Conservation (phyloP, 2,329 filamentous ascomycete species). For the Calonectria hongkongensis region DNA sequence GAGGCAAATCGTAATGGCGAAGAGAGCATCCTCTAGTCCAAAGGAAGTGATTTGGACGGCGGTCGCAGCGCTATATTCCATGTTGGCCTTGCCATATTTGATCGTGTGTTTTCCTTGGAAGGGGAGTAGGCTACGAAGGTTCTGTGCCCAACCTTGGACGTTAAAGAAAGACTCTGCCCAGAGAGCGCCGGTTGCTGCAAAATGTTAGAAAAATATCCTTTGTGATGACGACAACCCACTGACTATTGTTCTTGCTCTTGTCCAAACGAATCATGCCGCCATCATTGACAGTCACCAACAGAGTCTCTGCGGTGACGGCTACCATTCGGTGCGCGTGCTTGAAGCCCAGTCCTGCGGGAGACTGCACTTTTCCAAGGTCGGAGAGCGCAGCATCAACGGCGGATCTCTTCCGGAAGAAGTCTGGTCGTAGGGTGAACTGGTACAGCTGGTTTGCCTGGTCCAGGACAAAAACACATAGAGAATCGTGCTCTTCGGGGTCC, state of each 20-base stretch:
- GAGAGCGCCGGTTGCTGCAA: slow-evolving; percentile 53
- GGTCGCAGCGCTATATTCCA: slow-evolving; percentile 81
- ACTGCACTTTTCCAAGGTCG: slow-evolving; percentile 84
- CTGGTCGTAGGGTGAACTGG: slow-evolving; percentile 87
- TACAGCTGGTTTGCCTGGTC: slow-evolving; percentile 88
- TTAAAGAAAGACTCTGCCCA: slow-evolving; percentile 86
- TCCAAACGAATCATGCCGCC: slow-evolving; percentile 84
- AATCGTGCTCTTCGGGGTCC: slow-evolving; percentile 86
- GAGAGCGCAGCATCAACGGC: slow-evolving; percentile 83
- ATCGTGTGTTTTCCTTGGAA: slow-evolving; percentile 80
- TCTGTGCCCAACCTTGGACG: slow-evolving; percentile 82
- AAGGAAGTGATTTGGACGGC: slow-evolving; percentile 74
- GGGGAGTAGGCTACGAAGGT: slow-evolving; percentile 79
- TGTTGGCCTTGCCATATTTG: slow-evolving; percentile 76
- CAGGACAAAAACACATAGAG: slow-evolving; percentile 85
- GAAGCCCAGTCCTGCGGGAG: slow-evolving; percentile 83
- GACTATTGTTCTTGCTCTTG: slow-evolving; percentile 71
- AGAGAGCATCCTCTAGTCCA: slow-evolving; percentile 69
- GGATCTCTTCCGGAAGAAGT: slow-evolving; percentile 83
- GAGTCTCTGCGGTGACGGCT: slow-evolving; percentile 81
- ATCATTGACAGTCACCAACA: slow-evolving; percentile 88
- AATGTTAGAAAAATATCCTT: slow-evolving; percentile 24
- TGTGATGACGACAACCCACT: slow-evolving; percentile 48
- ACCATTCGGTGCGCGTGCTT: slow-evolving; percentile 88
- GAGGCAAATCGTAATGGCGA: slow-evolving; percentile 87